These are phyloP conservation scores for Ophiocordyceps camponoti-floridani DNA, from an alignment of 2,329 filamentous ascomycete genomes.

Conservation along the genomic window DNA sequence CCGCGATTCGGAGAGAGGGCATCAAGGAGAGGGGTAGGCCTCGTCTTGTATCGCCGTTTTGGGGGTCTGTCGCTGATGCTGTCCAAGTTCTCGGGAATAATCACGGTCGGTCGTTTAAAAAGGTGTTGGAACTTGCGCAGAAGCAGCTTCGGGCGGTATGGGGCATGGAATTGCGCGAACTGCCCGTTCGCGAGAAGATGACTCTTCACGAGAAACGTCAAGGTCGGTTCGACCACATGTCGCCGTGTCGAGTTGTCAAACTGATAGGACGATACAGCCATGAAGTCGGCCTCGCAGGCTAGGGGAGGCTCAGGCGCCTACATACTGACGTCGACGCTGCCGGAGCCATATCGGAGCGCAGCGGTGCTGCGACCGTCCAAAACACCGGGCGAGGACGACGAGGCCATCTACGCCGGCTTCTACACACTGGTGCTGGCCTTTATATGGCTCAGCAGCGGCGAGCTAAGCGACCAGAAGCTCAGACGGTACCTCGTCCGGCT, in stretches of 20 bases:
- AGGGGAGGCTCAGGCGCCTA: constrained; percentile 50
- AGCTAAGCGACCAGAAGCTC: constrained; percentile 61
- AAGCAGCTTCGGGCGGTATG: constrained; percentile 51
- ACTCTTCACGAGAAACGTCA: constrained; percentile 62
- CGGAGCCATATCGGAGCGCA: constrained; percentile 45
- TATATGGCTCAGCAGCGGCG: constrained; percentile 56
- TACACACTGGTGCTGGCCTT: constrained; percentile 67
- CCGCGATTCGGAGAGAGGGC: constrained; percentile 40
- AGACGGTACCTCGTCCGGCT: constrained; percentile 56
- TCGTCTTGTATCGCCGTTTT: not conserved
- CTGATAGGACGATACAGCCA: too few species aligned
- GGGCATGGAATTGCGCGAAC: constrained; percentile 83
- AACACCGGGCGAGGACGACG: constrained; percentile 44
- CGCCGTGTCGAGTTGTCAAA: not conserved
- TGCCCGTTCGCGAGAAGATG: constrained; percentile 65
- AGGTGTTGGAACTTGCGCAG: constrained; percentile 64
- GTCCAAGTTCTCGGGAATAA: constrained; percentile 53
- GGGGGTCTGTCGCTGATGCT: constrained; percentile 3
- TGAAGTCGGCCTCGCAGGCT: constrained; percentile 25
- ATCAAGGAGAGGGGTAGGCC: constrained; percentile 42
- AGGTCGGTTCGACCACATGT: constrained; percentile 27
- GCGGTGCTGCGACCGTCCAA: constrained; percentile 50
- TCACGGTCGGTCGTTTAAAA: constrained; percentile 52
- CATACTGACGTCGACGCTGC: constrained; percentile 59
- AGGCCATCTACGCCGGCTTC: constrained; percentile 66